Percentiles rank a stretch among this genome's conserved stretches.
Evolutionary conservation across 106 monocot species (phyloP).

Genomic region (Phalaenopsis aphrodite): DNA sequence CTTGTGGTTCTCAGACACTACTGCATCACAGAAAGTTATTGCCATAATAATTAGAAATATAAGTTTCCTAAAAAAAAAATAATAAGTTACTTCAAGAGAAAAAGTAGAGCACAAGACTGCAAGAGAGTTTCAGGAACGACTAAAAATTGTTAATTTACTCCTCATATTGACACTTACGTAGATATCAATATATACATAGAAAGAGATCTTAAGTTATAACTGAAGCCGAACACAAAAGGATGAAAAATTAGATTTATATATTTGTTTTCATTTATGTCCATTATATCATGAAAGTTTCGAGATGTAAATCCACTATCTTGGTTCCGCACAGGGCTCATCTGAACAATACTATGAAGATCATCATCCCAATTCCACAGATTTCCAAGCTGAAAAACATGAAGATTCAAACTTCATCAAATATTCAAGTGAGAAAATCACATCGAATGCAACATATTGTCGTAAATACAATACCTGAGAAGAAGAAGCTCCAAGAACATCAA

Average conservation of each 20-base stretch:
- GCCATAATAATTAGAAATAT: neutral
- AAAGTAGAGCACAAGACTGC: too few species aligned
- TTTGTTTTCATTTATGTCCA: neutral
- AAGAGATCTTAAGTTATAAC: too few species aligned
- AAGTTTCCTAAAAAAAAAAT: too few species aligned
- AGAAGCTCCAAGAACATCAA: conserved; percentile 30
- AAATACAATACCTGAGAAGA: conserved; percentile 40
- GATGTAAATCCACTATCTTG: conserved; percentile 29
- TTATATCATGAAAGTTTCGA: conserved; percentile 27
- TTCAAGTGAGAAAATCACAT: neutral
- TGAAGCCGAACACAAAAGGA: neutral
- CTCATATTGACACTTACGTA: too few species aligned
- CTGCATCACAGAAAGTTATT: neutral
- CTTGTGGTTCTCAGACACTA: neutral
- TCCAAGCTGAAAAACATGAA: conserved; percentile 28
- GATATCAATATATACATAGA: too few species aligned
- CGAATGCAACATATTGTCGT: neutral
- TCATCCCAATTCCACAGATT: conserved; percentile 47
- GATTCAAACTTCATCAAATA: neutral
- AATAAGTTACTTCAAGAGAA: too few species aligned
- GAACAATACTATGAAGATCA: conserved; percentile 11
- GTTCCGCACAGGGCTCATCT: neutral
- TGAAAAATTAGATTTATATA: neutral
- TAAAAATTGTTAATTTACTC: too few species aligned
- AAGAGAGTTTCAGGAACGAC: too few species aligned